These are phyloP conservation scores for Tillandsia fasciculata DNA, from an alignment of 176 grass and related monocot genomes.

Conservation along the genomic window DNA sequence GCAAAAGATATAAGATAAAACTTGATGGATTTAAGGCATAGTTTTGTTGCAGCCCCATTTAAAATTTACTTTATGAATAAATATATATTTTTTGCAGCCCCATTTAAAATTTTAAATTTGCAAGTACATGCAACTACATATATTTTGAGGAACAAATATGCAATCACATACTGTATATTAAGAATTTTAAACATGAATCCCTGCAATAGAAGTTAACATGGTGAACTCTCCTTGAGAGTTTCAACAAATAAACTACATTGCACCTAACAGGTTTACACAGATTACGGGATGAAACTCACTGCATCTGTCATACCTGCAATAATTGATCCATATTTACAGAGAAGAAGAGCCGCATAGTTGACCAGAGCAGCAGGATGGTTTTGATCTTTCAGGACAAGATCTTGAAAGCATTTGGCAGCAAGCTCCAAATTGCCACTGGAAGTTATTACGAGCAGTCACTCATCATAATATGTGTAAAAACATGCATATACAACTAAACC, in stretches of 20 bases:
- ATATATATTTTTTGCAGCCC: too few relatives aligned
- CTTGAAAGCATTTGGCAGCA: slow-evolving; percentile 84
- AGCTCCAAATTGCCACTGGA: slow-evolving; percentile 70
- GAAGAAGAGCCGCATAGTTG: slow-evolving; percentile 76
- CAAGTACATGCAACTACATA: too few relatives aligned
- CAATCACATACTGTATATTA: too few relatives aligned
- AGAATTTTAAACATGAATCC: not conserved
- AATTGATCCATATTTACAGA: slow-evolving; percentile 80
- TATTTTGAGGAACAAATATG: too few relatives aligned
- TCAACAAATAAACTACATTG: not conserved
- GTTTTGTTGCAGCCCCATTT: too few relatives aligned
- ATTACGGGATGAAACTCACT: slow-evolving; percentile 11
- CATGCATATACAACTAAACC: not conserved
- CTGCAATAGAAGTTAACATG: not conserved
- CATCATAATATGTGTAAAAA: not conserved
- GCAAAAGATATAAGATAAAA: too few relatives aligned
- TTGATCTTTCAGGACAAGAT: slow-evolving; percentile 93
- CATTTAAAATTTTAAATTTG: too few relatives aligned
- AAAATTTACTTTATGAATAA: too few relatives aligned
- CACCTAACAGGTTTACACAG: not conserved
- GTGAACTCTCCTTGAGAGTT: not conserved
- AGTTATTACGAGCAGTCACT: slow-evolving; percentile 9
- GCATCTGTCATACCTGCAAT: slow-evolving; percentile 44
- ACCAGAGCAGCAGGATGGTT: slow-evolving; percentile 89
- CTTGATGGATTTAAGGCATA: too few relatives aligned